phyloP scores from a whole-genome alignment of 2,329 filamentous ascomycete genomes.

The Colletotrichum sansevieriae region DNA sequence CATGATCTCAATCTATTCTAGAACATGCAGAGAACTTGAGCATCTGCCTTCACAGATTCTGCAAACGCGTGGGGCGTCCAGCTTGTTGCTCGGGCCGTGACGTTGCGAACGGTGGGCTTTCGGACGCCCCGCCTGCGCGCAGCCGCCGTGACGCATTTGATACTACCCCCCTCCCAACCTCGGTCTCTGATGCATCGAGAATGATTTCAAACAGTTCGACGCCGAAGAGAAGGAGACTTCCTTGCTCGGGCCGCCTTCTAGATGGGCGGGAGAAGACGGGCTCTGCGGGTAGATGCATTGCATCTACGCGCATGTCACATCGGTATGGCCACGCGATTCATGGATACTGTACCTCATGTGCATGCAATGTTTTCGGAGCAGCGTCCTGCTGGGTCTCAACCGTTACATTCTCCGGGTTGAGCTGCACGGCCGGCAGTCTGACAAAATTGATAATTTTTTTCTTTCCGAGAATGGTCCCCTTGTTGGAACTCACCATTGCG shows the following conservation, averaged over 20 bases:
- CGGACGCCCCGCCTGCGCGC: conserved; percentile 18
- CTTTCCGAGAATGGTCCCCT: background rate
- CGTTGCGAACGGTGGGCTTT: conserved; percentile 11
- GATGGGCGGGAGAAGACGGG: conserved; percentile 31
- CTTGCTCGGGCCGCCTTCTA: conserved; percentile 22
- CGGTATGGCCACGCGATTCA: conserved; percentile 9
- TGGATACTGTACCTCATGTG: background rate
- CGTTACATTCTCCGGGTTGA: conserved; percentile 5
- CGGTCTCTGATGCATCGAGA: conserved; percentile 17
- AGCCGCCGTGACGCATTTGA: conserved; percentile 19
- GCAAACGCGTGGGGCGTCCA: conserved; percentile 9
- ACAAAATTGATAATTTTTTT: background rate
- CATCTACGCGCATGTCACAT: background rate
- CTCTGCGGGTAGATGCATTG: background rate
- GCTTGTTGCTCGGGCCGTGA: background rate
- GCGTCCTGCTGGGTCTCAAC: conserved; percentile 6
- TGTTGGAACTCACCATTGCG: background rate
- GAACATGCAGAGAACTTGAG: background rate
- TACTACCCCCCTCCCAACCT: background rate
- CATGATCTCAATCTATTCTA: background rate
- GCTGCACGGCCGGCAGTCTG: conserved; percentile 3
- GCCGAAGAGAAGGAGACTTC: conserved; percentile 5
- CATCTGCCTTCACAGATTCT: background rate
- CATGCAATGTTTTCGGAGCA: conserved; percentile 7
- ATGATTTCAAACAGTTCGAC: conserved; percentile 28